phyloP scores from a whole-genome alignment of 768 basidiomycete species.

The Collybia nuda region DNA sequence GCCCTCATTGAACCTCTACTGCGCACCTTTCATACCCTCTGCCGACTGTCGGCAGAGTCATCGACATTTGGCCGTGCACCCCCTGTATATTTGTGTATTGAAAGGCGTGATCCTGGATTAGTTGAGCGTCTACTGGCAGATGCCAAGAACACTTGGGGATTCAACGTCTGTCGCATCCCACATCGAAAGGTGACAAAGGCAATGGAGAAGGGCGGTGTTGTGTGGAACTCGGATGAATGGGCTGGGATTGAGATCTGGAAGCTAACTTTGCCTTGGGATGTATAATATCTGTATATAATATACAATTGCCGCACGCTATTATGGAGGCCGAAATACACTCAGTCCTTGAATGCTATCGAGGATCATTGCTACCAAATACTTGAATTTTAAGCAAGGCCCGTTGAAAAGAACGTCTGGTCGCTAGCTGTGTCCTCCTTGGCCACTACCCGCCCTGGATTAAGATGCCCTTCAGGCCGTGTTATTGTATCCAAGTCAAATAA shows the following conservation, averaged over 20 bases:
- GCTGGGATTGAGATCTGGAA: slow-evolving; percentile 84
- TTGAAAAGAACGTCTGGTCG: no score
- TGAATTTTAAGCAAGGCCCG: no score
- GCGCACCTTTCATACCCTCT: slow-evolving; percentile 59
- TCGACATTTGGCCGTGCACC: slow-evolving; percentile 35
- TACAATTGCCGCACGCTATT: no score
- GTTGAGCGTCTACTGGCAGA: slow-evolving; percentile 57
- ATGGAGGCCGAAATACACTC: no score
- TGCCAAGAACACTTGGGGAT: slow-evolving; percentile 56
- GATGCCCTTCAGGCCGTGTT: no score
- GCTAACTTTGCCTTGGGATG: slow-evolving; percentile 26
- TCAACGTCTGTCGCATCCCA: slow-evolving; percentile 58
- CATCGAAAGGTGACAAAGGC: slow-evolving; percentile 58
- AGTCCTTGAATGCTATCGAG: no score
- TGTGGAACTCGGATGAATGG: slow-evolving; percentile 74
- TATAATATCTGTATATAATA: background rate
- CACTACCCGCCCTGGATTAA: no score
- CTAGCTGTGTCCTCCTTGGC: no score
- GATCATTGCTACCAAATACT: no score
- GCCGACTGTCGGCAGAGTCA: slow-evolving; percentile 30
- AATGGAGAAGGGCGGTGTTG: slow-evolving; percentile 53
- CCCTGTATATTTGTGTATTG: slow-evolving; percentile 63
- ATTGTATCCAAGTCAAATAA: no score
- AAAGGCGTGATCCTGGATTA: slow-evolving; percentile 72
- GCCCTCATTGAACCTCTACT: slow-evolving; percentile 69